Base-by-base conservation (phyloP, 306 rosid genomes). In the Vigna radiata region DNA sequence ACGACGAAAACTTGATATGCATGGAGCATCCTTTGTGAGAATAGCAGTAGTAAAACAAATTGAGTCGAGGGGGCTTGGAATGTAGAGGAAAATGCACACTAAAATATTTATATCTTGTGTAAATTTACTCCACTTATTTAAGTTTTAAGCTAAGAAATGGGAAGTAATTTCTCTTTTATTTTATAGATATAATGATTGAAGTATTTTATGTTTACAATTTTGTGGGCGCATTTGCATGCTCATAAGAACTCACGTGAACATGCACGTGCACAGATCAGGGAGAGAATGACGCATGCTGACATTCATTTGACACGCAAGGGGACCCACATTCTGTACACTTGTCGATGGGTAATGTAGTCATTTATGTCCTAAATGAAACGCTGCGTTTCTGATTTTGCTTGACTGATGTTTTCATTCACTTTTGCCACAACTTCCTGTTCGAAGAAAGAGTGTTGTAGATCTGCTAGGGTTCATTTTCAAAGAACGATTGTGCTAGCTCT, bases 11-110 rank as follows among this genome's bases (percentile, higher is more conserved):
- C 27, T 46, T 59, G n/a, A 41, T 56, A 27, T 75, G 31, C 44
- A 50, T 49, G 31, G 27, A 65, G 25, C 29, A 18, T 48, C 18
- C 63, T 59, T 70, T 36, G 14, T 39, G 41, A 66, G 41, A 73
- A 73, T 23, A 60, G 39, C 46, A 33, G 36, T 17, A n/a, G 16
- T 31, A 49, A 27, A 63, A 72, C 76, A 65, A 77, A 47, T 50
- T 52, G 63, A 54, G 68, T 44, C 43, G 62, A 56, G 23, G 68
- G 6, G n/a, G 33, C 6, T 66, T 77, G 6, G 37, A 56, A 27
- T 68, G 81, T 77, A 77, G 23, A 77, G 48, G 79, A 58, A 82
- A 72, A 65, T 49, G 18, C 31, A 50, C 5, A 23, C 13, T 46
- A 17, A 52, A 23, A 55, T 7, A 56, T 37, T 41, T 31, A 15